phyloP scores from a whole-genome alignment of 2,329 filamentous ascomycete genomes.

The Chrysoporthe austroafricana region DNA sequence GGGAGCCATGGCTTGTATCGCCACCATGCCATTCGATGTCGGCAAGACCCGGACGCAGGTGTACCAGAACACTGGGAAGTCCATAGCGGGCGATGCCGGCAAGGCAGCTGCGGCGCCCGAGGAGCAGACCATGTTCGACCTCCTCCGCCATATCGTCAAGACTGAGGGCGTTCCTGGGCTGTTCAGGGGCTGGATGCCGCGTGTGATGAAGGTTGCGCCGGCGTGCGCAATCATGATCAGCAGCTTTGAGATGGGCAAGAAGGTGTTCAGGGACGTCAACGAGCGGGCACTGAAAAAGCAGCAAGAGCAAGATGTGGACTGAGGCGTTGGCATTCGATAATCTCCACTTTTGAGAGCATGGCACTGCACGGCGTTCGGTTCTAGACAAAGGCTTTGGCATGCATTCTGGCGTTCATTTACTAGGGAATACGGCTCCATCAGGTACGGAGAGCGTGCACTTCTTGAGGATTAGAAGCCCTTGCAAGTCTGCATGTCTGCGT shows the following conservation, averaged over 20 bases:
- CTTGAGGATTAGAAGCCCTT: constrained; percentile 12
- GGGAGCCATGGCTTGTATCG: constrained; percentile 81
- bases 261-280: constrained; percentile 78
- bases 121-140: constrained; percentile 75
- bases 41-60: constrained; percentile 96
- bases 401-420: constrained; percentile 6
- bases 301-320: constrained; percentile 23
- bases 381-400: constrained; percentile 20
- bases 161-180: constrained; percentile 81
- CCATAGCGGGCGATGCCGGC: constrained; percentile 40
- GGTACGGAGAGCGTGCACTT: constrained; percentile 14
- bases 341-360: constrained; percentile 28
- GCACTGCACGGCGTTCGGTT: constrained; percentile 24
- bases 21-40: constrained; percentile 95
- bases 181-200: constrained; percentile 89
- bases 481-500: not conserved
- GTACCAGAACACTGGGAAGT: constrained; percentile 58
- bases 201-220: constrained; percentile 92
- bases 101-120: constrained; percentile 62
- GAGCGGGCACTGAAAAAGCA: constrained; percentile 44
- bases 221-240: constrained; percentile 99
- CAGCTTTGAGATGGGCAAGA: constrained; percentile 95
- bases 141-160: constrained; percentile 89
- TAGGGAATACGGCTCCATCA: not conserved
- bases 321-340: constrained; percentile 12